phyloP scores from a whole-genome alignment of 1,139 yeast genomes.

The Sugiyamaella novakii region DNA sequence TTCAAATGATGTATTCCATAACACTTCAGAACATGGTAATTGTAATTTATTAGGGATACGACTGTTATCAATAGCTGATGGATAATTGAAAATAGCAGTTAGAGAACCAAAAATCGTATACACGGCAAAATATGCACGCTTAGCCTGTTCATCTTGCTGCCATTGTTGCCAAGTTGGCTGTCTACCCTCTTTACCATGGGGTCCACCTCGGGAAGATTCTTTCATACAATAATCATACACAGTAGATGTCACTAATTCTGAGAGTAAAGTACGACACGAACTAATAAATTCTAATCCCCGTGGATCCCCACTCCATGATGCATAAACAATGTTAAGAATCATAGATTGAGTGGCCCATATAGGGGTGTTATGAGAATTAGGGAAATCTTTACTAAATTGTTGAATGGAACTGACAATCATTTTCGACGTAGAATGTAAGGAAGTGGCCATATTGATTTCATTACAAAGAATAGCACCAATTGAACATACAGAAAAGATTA shows the following conservation, averaged over 20 bases:
- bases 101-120: conserved; percentile 38
- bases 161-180: conserved; percentile 35
- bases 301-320: conserved; percentile 41
- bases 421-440: conserved; percentile 35
- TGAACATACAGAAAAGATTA: conserved; percentile 41
- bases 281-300: conserved; percentile 38
- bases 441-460: conserved; percentile 37
- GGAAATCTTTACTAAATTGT: conserved; percentile 33
- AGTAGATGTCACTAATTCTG: conserved; percentile 29
- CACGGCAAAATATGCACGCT: conserved; percentile 40
- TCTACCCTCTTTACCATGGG: neutral
- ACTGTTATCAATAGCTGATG: conserved; percentile 33
- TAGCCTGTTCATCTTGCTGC: conserved; percentile 39
- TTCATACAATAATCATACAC: conserved; percentile 24
- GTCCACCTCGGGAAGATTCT: conserved; percentile 7
- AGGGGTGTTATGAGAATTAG: conserved; percentile 29
- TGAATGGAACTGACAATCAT: conserved; percentile 33
- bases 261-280: conserved; percentile 33
- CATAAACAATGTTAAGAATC: conserved; percentile 36
- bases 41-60: conserved; percentile 32
- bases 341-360: conserved; percentile 41
- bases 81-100: conserved; percentile 38
- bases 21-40: conserved; percentile 41
- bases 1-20: conserved; percentile 37
- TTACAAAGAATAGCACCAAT: conserved; percentile 41